Evolutionary conservation across 2,329 filamentous ascomycete genomes (phyloP).

Genomic region (Neospermospora avenae): DNA sequence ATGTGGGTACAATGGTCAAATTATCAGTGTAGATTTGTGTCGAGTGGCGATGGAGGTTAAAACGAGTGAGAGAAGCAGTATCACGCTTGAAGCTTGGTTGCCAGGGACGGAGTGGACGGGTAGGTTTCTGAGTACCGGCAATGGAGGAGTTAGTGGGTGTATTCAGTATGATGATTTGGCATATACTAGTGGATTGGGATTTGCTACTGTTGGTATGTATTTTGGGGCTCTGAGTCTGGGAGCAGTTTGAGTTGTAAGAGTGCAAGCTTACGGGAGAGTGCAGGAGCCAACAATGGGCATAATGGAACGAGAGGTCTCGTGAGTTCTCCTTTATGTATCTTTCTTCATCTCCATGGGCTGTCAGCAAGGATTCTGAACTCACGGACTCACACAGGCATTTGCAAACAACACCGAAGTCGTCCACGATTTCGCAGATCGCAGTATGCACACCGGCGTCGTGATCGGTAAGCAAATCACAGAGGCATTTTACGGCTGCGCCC

Average conservation of each 20-base stretch:
- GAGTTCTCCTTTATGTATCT: neutral
- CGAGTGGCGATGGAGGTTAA: slow-evolving; percentile 22
- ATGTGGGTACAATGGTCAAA: slow-evolving; percentile 12
- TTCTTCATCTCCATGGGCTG: no score
- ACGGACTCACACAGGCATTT: slow-evolving; percentile 12
- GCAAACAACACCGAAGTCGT: slow-evolving; percentile 26
- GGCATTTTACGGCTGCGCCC: slow-evolving; percentile 35
- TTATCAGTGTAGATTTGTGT: slow-evolving; percentile 18
- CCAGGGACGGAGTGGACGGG: slow-evolving; percentile 39
- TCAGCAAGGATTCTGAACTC: neutral
- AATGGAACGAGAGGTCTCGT: slow-evolving; percentile 28
- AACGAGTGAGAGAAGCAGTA: slow-evolving; percentile 15
- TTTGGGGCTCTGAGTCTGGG: neutral
- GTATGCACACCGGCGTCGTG: slow-evolving; percentile 23
- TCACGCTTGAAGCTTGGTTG: slow-evolving; percentile 30
- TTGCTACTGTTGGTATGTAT: slow-evolving; percentile 25
- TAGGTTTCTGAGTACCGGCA: slow-evolving; percentile 40
- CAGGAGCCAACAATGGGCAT: slow-evolving; percentile 30
- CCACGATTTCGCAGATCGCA: slow-evolving; percentile 29
- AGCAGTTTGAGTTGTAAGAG: neutral
- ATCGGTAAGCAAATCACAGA: slow-evolving; percentile 30
- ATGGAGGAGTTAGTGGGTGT: slow-evolving; percentile 28
- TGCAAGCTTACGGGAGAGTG: neutral
- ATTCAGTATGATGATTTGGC: slow-evolving; percentile 26
- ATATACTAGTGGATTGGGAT: slow-evolving; percentile 23